These are phyloP conservation scores for Hortaea sp. DNA, from an alignment of 2,329 filamentous ascomycete species.

Conservation along the genomic window DNA sequence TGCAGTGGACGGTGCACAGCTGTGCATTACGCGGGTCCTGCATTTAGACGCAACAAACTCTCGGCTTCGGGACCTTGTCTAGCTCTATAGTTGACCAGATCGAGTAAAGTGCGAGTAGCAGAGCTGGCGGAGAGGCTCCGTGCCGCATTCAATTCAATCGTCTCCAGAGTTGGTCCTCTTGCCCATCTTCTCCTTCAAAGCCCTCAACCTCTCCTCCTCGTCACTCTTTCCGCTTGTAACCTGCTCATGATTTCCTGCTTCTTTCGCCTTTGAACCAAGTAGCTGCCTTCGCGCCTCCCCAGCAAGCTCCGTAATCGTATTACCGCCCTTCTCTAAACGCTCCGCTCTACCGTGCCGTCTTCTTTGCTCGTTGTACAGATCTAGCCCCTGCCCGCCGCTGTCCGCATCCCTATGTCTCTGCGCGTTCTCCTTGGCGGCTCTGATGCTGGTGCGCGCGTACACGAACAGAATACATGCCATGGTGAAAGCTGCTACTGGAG, in stretches of 20 bases:
- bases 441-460: constrained; percentile 56
- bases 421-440: constrained; percentile 56
- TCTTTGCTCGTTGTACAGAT: constrained; percentile 42
- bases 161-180: constrained; percentile 1
- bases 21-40: too few relatives aligned
- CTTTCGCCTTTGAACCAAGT: constrained; percentile 14
- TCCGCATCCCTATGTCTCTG: constrained; percentile 48
- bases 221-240: constrained; percentile 16
- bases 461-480: constrained; percentile 52
- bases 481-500: constrained; percentile 52
- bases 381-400: constrained; percentile 43
- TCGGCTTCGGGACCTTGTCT: too few relatives aligned
- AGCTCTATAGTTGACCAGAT: too few relatives aligned
- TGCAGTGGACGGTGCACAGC: too few relatives aligned
- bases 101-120: too few relatives aligned
- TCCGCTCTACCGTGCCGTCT: constrained; percentile 43
- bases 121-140: too few relatives aligned
- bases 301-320: constrained; percentile 24
- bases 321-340: constrained; percentile 31
- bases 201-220: constrained; percentile 30
- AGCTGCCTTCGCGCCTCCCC: constrained; percentile 12
- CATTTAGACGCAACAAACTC: too few relatives aligned
- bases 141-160: neutral
- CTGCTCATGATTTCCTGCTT: constrained; percentile 10
- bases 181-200: constrained; percentile 22